Percentiles rank a stretch among this genome's conserved stretches.
Conservation (phyloP, 2,329 filamentous ascomycete genomes). For the Pestalotiopsis sp. region DNA sequence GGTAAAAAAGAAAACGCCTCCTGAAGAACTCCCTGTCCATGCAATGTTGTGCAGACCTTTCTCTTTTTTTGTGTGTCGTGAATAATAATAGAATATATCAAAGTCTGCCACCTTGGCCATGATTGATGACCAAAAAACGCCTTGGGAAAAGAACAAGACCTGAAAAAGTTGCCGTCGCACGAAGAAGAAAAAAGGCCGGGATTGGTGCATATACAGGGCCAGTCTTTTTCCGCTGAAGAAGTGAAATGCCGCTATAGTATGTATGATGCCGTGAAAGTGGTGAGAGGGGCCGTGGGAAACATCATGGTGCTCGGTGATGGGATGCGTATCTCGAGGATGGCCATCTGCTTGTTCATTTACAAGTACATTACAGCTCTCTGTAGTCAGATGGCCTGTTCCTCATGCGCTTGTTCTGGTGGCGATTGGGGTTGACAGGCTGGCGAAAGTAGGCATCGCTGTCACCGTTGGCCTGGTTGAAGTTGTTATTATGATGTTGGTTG, state of each 20-base stretch:
- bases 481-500: slow-evolving; percentile 17
- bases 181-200: background rate
- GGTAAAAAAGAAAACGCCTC: background rate
- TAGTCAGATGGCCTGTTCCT: slow-evolving; percentile 88
- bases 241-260: background rate
- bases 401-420: slow-evolving; percentile 80
- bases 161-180: background rate
- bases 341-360: background rate
- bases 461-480: slow-evolving; percentile 57
- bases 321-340: no score
- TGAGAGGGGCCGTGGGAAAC: background rate
- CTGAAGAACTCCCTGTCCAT: background rate
- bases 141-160: background rate
- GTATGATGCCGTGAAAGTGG: background rate
- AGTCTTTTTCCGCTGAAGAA: background rate
- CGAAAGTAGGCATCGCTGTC: slow-evolving; percentile 94
- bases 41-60: background rate
- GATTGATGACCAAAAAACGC: background rate
- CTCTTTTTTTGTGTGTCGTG: background rate
- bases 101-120: background rate
- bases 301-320: background rate
- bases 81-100: background rate
- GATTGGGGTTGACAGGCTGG: slow-evolving; percentile 92
- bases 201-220: background rate
- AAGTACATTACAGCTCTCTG: slow-evolving; percentile 66